These are phyloP conservation scores for Globisporangium emineosum DNA, from an alignment of 352 stramenopile species.

Conservation along the genomic window DNA sequence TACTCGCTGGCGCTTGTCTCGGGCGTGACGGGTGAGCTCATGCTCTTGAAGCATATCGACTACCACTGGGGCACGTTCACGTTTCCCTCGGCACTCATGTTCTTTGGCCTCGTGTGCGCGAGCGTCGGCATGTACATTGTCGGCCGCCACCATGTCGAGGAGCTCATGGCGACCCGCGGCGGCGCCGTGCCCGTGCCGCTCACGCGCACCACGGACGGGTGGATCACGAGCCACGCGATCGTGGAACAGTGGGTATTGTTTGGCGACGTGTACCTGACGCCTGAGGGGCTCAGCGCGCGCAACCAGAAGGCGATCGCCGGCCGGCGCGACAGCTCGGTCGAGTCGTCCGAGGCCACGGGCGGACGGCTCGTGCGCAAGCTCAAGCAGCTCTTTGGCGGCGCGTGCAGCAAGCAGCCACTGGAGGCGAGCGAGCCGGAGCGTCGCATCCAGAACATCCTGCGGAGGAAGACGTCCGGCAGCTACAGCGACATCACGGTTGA, in stretches of 20 bases:
- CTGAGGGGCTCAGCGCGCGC: slow-evolving; percentile 50
- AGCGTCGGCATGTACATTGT: slow-evolving; percentile 83
- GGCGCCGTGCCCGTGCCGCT: slow-evolving; percentile 76
- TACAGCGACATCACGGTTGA: slow-evolving; percentile 78
- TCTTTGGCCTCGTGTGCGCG: slow-evolving; percentile 69
- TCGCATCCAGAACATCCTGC: slow-evolving; percentile 64
- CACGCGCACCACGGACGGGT: slow-evolving; percentile 68
- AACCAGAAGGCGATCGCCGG: slow-evolving; percentile 32
- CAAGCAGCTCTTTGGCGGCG: slow-evolving; percentile 39
- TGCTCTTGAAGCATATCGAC: slow-evolving; percentile 73
- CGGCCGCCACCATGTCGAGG: slow-evolving; percentile 69
- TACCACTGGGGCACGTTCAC: slow-evolving; percentile 72
- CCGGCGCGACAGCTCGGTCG: slow-evolving; percentile 49
- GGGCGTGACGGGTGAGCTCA: slow-evolving; percentile 60
- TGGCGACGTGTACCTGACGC: slow-evolving; percentile 70
- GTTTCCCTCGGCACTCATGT: slow-evolving; percentile 73
- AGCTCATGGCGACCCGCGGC: slow-evolving; percentile 78
- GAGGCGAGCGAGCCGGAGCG: slow-evolving; percentile 63
- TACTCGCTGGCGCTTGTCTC: slow-evolving; percentile 68
- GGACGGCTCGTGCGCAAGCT: slow-evolving; percentile 37
- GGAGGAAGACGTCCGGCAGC: slow-evolving; percentile 69
- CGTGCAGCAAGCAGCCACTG: slow-evolving; percentile 16
- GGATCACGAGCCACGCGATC: slow-evolving; percentile 79
- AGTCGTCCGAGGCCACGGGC: slow-evolving; percentile 34
- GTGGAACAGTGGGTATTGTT: slow-evolving; percentile 84